A percentile compares a stretch with the other conserved stretches of the same genome.
phyloP scores from a whole-genome alignment of 2,329 filamentous ascomycete species.

The Emergomyces orientalis region DNA sequence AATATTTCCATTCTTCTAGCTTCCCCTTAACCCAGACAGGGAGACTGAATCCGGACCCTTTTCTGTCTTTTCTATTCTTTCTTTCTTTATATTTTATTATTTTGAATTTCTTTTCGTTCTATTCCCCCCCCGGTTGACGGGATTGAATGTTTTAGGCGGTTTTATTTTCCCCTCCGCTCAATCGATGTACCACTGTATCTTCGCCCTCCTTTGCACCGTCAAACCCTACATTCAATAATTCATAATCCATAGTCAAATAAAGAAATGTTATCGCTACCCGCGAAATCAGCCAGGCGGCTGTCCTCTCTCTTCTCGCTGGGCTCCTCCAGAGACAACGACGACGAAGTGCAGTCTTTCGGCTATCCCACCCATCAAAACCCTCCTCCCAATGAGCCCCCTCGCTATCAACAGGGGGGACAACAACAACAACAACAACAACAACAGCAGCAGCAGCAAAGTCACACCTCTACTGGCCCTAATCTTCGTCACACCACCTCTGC shows the following conservation, averaged over 20 bases:
- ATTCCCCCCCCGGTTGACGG: too few species aligned
- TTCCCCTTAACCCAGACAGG: background rate
- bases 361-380: background rate
- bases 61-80: background rate
- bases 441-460: background rate
- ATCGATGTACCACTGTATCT: background rate
- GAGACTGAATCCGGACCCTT: background rate
- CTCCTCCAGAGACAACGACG: constrained; percentile 25
- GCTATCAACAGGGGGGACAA: background rate
- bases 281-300: constrained; percentile 37
- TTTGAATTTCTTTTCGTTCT: background rate
- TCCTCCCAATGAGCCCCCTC: background rate
- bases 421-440: background rate
- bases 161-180: background rate
- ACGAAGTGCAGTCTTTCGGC: background rate
- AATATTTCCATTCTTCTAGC: background rate
- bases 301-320: constrained; percentile 38
- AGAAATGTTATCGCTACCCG: constrained; percentile 29
- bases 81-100: background rate
- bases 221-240: background rate
- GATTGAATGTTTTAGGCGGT: too few species aligned
- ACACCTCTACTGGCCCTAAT: background rate
- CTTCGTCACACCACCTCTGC: constrained; percentile 14
- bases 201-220: background rate
- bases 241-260: background rate